phyloP scores from a whole-genome alignment of 2,329 filamentous ascomycete genomes.

The Colletotrichum caudatum region DNA sequence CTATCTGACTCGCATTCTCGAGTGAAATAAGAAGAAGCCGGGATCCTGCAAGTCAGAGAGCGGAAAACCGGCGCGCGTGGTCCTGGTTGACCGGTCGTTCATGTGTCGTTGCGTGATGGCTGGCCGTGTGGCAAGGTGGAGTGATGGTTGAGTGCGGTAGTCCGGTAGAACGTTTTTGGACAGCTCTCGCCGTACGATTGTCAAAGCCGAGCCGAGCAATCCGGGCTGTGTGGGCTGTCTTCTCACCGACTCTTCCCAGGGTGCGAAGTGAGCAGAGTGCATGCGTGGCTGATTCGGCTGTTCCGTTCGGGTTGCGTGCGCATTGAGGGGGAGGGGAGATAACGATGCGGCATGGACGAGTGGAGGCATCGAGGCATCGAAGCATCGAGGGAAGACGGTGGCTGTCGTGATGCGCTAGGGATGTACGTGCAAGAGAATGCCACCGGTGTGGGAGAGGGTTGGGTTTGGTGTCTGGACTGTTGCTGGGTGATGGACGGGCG shows the following conservation, averaged over 20 bases:
- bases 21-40: no score
- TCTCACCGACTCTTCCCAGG: constrained; percentile 32
- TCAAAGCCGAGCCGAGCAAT: background rate
- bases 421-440: background rate
- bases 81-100: background rate
- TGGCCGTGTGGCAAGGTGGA: background rate
- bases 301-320: background rate
- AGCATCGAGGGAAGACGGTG: background rate
- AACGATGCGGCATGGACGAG: background rate
- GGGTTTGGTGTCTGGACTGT: background rate
- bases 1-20: no score
- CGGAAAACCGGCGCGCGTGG: no score
- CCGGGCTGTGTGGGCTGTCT: background rate
- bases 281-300: background rate
- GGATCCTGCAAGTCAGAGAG: no score
- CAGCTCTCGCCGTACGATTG: background rate
- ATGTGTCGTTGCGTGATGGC: background rate
- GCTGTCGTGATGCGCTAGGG: background rate
- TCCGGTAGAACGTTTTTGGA: constrained; percentile 11
- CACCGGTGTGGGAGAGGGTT: background rate
- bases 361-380: no score
- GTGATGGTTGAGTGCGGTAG: background rate
- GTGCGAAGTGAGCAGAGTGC: background rate
- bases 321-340: background rate
- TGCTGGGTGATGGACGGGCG: background rate